phyloP scores from a whole-genome alignment of 805 yeast genomes.

The Candida schatavii region DNA sequence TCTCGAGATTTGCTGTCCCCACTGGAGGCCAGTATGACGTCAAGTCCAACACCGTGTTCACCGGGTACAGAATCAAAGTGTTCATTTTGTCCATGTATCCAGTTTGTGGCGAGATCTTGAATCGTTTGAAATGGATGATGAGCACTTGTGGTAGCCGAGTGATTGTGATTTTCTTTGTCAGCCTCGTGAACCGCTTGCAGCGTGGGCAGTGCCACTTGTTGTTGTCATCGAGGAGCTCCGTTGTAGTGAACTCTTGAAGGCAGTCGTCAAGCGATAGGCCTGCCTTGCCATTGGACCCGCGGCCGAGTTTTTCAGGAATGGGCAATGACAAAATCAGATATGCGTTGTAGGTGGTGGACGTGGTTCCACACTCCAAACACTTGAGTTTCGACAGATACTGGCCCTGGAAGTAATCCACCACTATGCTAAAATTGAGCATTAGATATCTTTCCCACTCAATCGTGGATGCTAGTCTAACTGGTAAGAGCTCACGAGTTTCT shows the following conservation, averaged over 20 bases:
- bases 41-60: conserved; percentile 52
- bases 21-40: conserved; percentile 69
- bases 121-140: conserved; percentile 83
- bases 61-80: conserved; percentile 66
- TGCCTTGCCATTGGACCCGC: conserved; percentile 18
- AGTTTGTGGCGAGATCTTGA: conserved; percentile 45
- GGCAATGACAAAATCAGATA: conserved; percentile 81
- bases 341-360: conserved; percentile 84
- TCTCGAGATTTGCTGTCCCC: conserved; percentile 25
- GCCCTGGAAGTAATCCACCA: conserved; percentile 84
- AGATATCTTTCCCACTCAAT: conserved; percentile 91
- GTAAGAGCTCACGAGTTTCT: conserved; percentile 62
- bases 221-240: conserved; percentile 71
- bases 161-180: conserved; percentile 68
- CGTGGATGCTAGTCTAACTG: conserved; percentile 77
- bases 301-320: conserved; percentile 49
- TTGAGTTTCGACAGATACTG: conserved; percentile 77
- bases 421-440: conserved; percentile 70
- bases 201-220: conserved; percentile 83
- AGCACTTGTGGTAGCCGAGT: conserved; percentile 76
- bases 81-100: conserved; percentile 56
- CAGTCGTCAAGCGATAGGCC: conserved; percentile 55
- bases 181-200: conserved; percentile 61
- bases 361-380: conserved; percentile 68
- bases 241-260: conserved; percentile 70